Base-by-base conservation (phyloP, 83 land plant species). In the Larix sibirica region DNA sequence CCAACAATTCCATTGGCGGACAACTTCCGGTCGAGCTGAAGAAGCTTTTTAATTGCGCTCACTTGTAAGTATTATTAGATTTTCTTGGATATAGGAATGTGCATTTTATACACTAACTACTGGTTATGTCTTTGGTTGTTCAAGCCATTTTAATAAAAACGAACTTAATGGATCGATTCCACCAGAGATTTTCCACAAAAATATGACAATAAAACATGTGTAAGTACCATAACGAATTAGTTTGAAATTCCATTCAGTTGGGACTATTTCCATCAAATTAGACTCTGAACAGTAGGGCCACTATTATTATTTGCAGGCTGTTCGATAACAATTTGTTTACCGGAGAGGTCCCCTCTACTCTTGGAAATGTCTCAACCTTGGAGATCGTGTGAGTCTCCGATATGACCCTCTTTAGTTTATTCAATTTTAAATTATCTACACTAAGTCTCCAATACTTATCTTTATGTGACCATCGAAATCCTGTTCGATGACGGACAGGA, bases 371-470 rank as follows among this genome's bases (percentile, higher is more conserved):
- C 50, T 68, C 82, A 86, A 82, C 87, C 28, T 87, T 93, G 66
- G 92, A 89, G 84, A 89, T 86, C 83, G 86, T 93, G 95, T 93
- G 81, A 90, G 95, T 90, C 60, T 21, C 36, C 3, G 2, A 33
- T 33, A 33, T 33, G 36, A 33, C 3, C 3, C 3, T 33, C 36
- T 33, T 33, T 33, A 33, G 36, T 33, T 33, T 33, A 33, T 33
- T 33, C 36, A 33, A 33, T 33, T 33, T 33, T 33, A 1, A 1
- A 1, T 33, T 33, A 33, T 33, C 36, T 33, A 1, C 3, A 33
- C 3, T 33, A 33, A 33, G 36, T 33, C 36, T 33, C 36, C 3
- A 33, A 33, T 2, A 33, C 36, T 33, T 2, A 33, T 33, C 36
- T 33, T 33, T 33, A 33, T 33, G 36, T 33, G 36, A 33, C 36